A percentile compares a stretch with the other conserved stretches of the same genome.
Conservation (phyloP, 2,329 filamentous ascomycete species). For the Fusarium lyarnte region DNA sequence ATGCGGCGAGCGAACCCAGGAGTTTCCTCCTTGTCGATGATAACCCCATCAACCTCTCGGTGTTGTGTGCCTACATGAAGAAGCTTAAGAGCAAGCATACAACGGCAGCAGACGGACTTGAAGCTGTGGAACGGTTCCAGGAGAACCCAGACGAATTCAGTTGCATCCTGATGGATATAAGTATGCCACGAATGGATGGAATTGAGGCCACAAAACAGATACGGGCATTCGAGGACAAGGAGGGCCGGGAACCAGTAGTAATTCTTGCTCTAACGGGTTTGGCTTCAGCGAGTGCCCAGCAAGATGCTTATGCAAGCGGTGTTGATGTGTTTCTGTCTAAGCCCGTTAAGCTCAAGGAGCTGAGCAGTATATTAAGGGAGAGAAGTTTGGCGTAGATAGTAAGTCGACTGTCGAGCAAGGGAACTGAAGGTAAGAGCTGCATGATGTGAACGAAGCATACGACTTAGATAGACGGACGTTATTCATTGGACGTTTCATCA, state of each 20-base stretch:
- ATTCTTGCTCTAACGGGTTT: constrained; percentile 65
- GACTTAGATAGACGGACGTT: neutral
- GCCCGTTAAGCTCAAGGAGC: constrained; percentile 57
- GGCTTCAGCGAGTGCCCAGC: constrained; percentile 58
- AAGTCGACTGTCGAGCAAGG: neutral
- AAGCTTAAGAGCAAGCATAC: constrained; percentile 45
- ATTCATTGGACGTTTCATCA: neutral
- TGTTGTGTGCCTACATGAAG: constrained; percentile 45
- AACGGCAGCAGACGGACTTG: constrained; percentile 47
- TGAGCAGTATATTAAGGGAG: constrained; percentile 39
- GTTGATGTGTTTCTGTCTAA: constrained; percentile 66
- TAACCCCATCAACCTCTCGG: constrained; percentile 35
- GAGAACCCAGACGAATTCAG: constrained; percentile 36
- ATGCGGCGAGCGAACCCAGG: neutral
- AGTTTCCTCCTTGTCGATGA: constrained; percentile 37
- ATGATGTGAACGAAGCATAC: neutral
- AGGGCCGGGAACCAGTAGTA: constrained; percentile 52
- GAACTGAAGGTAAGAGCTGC: neutral
- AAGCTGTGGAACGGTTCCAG: constrained; percentile 47
- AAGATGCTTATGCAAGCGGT: constrained; percentile 62
- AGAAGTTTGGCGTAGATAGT: constrained; percentile 1
- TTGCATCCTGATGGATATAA: constrained; percentile 60
- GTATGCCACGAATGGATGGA: constrained; percentile 66
- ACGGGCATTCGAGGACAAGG: constrained; percentile 57
- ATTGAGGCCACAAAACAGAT: constrained; percentile 60